Evolutionary conservation across 2,329 filamentous ascomycete genomes (phyloP).

Genomic region (Neofusicoccum sp.): DNA sequence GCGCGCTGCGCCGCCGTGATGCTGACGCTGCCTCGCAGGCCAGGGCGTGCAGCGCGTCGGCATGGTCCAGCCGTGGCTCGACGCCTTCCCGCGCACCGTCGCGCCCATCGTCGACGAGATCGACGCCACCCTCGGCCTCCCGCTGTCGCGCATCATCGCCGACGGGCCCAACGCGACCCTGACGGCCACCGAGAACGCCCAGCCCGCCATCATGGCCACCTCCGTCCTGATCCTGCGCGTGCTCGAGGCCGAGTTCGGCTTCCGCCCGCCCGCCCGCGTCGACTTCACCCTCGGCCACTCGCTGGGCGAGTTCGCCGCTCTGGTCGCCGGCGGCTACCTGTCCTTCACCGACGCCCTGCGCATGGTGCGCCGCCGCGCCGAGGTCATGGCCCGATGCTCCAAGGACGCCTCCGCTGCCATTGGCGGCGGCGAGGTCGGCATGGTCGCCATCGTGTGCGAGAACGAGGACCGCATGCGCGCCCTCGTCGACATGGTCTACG

Average conservation of each 20-base stretch:
- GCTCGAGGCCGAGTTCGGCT: slow-evolving; percentile 80
- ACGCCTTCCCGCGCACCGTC: slow-evolving; percentile 77
- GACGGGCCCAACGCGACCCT: slow-evolving; percentile 74
- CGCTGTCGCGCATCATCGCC: slow-evolving; percentile 72
- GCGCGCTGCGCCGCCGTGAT: not conserved
- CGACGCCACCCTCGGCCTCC: slow-evolving; percentile 69
- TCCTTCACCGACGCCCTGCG: slow-evolving; percentile 73
- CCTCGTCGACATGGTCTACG: slow-evolving; percentile 71
- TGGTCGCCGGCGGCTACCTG: slow-evolving; percentile 81
- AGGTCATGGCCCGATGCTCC: slow-evolving; percentile 79
- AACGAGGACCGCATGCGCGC: slow-evolving; percentile 65
- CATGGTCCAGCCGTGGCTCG: slow-evolving; percentile 83
- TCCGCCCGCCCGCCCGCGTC: slow-evolving; percentile 66
- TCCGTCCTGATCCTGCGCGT: slow-evolving; percentile 86
- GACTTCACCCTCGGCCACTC: slow-evolving; percentile 88
- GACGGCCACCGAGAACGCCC: slow-evolving; percentile 80
- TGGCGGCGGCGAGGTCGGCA: slow-evolving; percentile 81
- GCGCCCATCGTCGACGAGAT: slow-evolving; percentile 80
- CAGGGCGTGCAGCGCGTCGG: slow-evolving; percentile 87
- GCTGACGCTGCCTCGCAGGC: slow-evolving; percentile 50
- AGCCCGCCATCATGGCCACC: slow-evolving; percentile 94
- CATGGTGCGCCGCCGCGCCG: slow-evolving; percentile 73
- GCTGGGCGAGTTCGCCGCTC: slow-evolving; percentile 86
- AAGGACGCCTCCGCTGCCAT: slow-evolving; percentile 57
- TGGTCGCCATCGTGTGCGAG: slow-evolving; percentile 90